phyloP scores from a whole-genome alignment of 495 filamentous ascomycete genomes.

The Neurospora sp. region DNA sequence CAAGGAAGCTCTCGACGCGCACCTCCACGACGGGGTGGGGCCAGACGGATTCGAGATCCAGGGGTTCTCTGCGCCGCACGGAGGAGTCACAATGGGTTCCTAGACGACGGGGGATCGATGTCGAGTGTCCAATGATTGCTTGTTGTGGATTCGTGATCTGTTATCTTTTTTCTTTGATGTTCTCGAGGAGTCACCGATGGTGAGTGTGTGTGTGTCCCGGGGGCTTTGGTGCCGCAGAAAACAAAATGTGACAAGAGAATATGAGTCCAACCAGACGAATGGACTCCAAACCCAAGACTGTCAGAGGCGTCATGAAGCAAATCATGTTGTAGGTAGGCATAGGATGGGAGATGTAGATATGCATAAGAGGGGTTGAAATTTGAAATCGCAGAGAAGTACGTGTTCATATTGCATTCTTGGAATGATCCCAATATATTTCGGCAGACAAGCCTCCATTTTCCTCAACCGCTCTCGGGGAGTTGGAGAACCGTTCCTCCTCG shows the following conservation, averaged over 20 bases:
- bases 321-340: too few relatives aligned
- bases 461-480: not conserved
- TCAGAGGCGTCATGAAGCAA: not conserved
- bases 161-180: not conserved
- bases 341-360: too few relatives aligned
- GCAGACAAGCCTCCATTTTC: not conserved
- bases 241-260: not conserved
- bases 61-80: not conserved
- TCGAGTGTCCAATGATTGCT: not conserved
- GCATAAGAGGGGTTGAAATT: too few relatives aligned
- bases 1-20: not conserved
- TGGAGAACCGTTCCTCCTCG: not conserved
- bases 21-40: not conserved
- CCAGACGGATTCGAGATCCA: not conserved
- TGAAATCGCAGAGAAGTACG: not conserved
- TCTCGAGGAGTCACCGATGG: not conserved
- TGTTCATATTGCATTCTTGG: not conserved
- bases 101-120: not conserved
- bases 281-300: not conserved
- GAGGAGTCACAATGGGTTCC: not conserved
- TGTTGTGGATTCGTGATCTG: not conserved
- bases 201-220: not conserved
- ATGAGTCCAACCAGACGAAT: not conserved
- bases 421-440: not conserved
- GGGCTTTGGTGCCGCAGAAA: not conserved